These are phyloP conservation scores for Fraxinus greggii DNA, from an alignment of 305 asterid species.

Conservation along the genomic window DNA sequence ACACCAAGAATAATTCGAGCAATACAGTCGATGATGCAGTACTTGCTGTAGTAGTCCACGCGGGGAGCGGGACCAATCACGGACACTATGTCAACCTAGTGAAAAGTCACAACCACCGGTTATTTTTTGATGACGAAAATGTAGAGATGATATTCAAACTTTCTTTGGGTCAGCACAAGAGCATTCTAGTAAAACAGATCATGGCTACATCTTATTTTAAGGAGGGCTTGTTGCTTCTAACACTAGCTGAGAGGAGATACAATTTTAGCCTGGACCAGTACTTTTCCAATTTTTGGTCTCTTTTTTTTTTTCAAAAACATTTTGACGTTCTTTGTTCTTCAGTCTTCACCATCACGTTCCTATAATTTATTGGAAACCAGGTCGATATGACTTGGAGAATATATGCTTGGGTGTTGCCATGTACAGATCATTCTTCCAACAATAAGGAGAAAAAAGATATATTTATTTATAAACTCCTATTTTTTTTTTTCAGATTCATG, in stretches of 20 bases:
- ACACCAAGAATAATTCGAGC: too few relatives aligned
- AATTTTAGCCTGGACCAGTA: background rate
- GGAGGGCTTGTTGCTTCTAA: slow-evolving; percentile 28
- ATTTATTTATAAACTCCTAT: slow-evolving; percentile 7
- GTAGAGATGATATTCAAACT: slow-evolving; percentile 56
- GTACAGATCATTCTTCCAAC: slow-evolving; percentile 41
- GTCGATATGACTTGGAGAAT: slow-evolving; percentile 39
- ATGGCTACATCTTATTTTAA: slow-evolving; percentile 51
- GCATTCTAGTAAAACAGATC: slow-evolving; percentile 51
- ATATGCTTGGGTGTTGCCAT: slow-evolving; percentile 36
- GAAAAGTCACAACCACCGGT: slow-evolving; percentile 57
- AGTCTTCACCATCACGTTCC: slow-evolving; percentile 18
- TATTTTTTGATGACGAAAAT: slow-evolving; percentile 47
- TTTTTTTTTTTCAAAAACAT: background rate
- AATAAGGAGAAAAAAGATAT: slow-evolving; percentile 32
- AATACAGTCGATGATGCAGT: slow-evolving; percentile 55
- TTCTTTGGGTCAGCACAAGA: slow-evolving; percentile 56
- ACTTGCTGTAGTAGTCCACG: slow-evolving; percentile 51
- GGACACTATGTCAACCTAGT: slow-evolving; percentile 53
- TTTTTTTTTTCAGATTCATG: too few relatives aligned
- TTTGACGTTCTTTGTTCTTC: slow-evolving; percentile 18
- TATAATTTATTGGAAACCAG: slow-evolving; percentile 28
- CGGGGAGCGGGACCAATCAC: slow-evolving; percentile 55
- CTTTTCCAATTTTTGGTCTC: slow-evolving; percentile 26
- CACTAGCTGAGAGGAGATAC: slow-evolving; percentile 42